Evolutionary conservation across 352 stramenopile genomes (phyloP).

Genomic region (Phytophthora foliorum): DNA sequence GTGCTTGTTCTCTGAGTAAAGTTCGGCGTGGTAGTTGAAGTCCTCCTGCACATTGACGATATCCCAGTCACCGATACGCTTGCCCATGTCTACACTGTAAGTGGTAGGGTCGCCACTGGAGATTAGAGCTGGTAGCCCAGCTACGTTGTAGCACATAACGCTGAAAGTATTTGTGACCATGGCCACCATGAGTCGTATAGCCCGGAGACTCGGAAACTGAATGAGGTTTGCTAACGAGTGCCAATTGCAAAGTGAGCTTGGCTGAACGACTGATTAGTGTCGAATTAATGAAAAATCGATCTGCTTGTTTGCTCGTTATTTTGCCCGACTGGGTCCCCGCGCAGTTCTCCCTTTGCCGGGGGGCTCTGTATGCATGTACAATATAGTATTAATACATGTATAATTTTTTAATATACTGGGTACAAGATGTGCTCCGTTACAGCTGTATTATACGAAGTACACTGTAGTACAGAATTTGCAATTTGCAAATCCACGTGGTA

Average conservation of each 20-base stretch:
- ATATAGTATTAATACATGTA: too few relatives aligned
- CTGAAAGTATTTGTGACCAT: not conserved
- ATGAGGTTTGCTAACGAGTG: not conserved
- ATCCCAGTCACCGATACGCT: conserved; percentile 44
- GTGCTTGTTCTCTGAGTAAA: conserved; percentile 51
- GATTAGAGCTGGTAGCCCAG: conserved; percentile 45
- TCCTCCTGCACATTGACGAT: conserved; percentile 46
- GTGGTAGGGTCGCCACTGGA: conserved; percentile 48
- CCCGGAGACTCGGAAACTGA: not conserved
- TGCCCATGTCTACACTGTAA: conserved; percentile 53
- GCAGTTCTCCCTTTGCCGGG: too few relatives aligned
- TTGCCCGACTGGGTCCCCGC: too few relatives aligned
- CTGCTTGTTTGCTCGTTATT: not conserved
- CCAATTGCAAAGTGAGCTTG: not conserved
- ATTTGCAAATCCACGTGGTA: too few relatives aligned
- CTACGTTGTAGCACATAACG: conserved; percentile 44
- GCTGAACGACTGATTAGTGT: not conserved
- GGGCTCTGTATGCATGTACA: too few relatives aligned
- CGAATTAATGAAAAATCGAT: conserved; percentile 5
- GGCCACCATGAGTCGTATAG: not conserved
- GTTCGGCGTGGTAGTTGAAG: conserved; percentile 46
- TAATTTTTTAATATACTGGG: too few relatives aligned
- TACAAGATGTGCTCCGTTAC: too few relatives aligned
- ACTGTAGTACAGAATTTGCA: too few relatives aligned
- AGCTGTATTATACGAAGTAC: too few relatives aligned